Conservation (phyloP, 2,329 filamentous ascomycete species). For the Pleochaeta shiraiana region DNA sequence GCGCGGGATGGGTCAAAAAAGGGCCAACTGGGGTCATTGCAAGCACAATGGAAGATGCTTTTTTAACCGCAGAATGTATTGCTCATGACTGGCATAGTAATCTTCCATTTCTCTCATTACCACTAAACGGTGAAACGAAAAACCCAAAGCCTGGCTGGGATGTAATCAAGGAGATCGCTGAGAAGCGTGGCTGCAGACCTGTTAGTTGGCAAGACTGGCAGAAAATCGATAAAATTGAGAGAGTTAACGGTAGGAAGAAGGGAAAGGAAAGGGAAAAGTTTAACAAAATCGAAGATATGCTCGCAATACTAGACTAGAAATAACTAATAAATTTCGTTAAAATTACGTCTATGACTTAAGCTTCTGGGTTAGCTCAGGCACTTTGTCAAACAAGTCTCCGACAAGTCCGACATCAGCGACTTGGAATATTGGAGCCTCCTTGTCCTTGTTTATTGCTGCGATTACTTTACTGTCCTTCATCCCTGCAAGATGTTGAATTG, state of each 20-base stretch:
- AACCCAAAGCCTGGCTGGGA: conserved; percentile 47
- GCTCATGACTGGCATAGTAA: conserved; percentile 45
- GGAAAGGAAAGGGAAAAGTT: conserved; percentile 68
- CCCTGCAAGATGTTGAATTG: conserved; percentile 93
- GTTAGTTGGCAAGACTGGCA: conserved; percentile 77
- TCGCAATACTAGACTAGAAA: conserved; percentile 25
- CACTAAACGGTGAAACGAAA: not conserved
- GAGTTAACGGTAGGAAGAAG: conserved; percentile 34
- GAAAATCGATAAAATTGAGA: conserved; percentile 63
- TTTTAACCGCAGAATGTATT: conserved; percentile 68
- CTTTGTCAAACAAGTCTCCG: conserved; percentile 86
- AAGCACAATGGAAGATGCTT: conserved; percentile 88
- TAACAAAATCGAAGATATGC: conserved; percentile 33
- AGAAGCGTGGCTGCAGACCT: conserved; percentile 31
- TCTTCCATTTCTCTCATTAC: conserved; percentile 22
- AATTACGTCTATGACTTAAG: conserved; percentile 31
- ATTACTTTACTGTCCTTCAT: conserved; percentile 99
- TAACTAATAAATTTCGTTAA: conserved; percentile 10
- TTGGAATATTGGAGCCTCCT: conserved; percentile 95
- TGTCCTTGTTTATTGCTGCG: conserved; percentile 95
- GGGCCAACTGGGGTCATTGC: conserved; percentile 93
- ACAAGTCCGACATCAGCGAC: conserved; percentile 91
- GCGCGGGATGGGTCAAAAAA: conserved; percentile 88
- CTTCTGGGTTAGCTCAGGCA: conserved; percentile 93
- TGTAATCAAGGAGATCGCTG: conserved; percentile 39